Percentiles rank a stretch among this genome's conserved stretches.
Conservation (phyloP, 78 protist genomes). For the Dictyostelium intermedium region DNA sequence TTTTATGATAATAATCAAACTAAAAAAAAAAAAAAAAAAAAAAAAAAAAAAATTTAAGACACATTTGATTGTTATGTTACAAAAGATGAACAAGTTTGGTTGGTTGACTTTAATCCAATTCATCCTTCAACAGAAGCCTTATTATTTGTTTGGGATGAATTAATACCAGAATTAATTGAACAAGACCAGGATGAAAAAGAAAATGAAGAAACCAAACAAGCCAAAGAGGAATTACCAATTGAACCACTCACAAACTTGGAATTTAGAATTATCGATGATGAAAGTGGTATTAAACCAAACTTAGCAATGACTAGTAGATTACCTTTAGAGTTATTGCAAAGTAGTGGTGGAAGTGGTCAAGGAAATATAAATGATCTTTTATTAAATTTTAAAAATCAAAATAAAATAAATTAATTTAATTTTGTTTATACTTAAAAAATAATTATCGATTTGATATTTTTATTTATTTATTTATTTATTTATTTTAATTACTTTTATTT, state of each 20-base stretch:
- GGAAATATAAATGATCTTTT: slow-evolving; percentile 23
- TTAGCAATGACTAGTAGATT: slow-evolving; percentile 39
- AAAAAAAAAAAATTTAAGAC: no score
- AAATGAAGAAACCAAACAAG: background rate
- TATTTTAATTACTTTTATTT: background rate
- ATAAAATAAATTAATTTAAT: background rate
- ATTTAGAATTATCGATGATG: slow-evolving; percentile 34
- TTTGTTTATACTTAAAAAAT: no score
- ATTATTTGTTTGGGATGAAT: slow-evolving; percentile 63
- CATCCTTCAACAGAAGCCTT: slow-evolving; percentile 65
- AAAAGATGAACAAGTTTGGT: background rate
- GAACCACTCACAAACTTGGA: background rate
- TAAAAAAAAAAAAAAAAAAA: no score
- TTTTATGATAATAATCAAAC: background rate
- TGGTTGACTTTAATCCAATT: slow-evolving; percentile 67
- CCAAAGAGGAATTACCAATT: background rate
- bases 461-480: no score
- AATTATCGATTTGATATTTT: no score
- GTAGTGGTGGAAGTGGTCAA: background rate
- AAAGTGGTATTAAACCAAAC: slow-evolving; percentile 60
- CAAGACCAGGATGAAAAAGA: slow-evolving; percentile 18
- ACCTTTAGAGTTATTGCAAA: slow-evolving; percentile 26
- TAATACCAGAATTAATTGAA: slow-evolving; percentile 25
- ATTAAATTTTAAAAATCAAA: slow-evolving; percentile 8
- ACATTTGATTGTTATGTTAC: slow-evolving; percentile 50